Evolutionary conservation across 1,139 yeast species (phyloP).

Genomic region (Zygosaccharomyces pseudobailii): DNA sequence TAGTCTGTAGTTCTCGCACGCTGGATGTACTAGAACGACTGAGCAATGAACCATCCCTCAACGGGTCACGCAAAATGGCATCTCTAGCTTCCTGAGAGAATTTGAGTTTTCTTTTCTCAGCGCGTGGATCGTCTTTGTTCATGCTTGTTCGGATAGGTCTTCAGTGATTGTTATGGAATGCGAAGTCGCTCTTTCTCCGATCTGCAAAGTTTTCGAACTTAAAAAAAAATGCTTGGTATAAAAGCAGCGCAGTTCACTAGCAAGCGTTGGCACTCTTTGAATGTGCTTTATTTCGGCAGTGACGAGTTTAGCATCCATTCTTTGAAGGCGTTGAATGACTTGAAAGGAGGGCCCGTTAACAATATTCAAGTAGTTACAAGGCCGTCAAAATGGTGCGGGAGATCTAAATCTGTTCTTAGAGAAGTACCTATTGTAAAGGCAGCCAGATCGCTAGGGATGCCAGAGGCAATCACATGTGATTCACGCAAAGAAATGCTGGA

Average conservation of each 20-base stretch:
- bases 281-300: conserved; percentile 73
- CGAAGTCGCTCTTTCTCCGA: background rate
- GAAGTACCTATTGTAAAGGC: conserved; percentile 55
- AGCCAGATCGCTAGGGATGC: conserved; percentile 37
- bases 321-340: conserved; percentile 42
- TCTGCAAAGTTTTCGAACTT: background rate
- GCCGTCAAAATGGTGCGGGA: conserved; percentile 65
- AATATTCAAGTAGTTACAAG: conserved; percentile 62
- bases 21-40: conserved; percentile 11
- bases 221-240: background rate
- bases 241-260: background rate
- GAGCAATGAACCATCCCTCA: conserved; percentile 16
- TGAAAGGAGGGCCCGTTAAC: conserved; percentile 39
- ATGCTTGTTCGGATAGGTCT: background rate
- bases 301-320: conserved; percentile 68
- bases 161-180: background rate
- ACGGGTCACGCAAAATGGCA: conserved; percentile 15
- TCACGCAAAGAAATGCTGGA: conserved; percentile 46
- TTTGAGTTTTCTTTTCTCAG: conserved; percentile 14
- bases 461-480: conserved; percentile 55
- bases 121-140: background rate
- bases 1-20: conserved; percentile 5
- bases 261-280: conserved; percentile 21
- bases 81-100: conserved; percentile 16
- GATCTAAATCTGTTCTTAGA: conserved; percentile 45